phyloP scores from a whole-genome alignment of 805 yeast genomes.

The Tetrapisispora nanseiensis region DNA sequence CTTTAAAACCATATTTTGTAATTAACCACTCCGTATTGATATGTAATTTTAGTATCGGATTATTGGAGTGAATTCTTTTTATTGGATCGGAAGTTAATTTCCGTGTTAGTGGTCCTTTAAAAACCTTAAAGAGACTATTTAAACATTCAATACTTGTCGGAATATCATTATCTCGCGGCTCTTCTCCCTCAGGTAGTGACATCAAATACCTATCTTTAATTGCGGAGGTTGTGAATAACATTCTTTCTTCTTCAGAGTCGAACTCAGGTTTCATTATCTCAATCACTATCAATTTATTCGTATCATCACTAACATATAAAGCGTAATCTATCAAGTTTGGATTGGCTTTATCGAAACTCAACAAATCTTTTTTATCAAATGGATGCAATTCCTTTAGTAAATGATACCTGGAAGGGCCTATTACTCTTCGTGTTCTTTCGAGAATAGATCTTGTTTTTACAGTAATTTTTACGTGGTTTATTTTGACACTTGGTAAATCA shows the following conservation, averaged over 20 bases:
- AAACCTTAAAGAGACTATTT: slow-evolving; percentile 48
- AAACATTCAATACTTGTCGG: slow-evolving; percentile 55
- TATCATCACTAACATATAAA: slow-evolving; percentile 36
- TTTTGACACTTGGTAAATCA: slow-evolving; percentile 13
- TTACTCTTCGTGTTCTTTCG: slow-evolving; percentile 22
- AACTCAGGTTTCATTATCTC: slow-evolving; percentile 47
- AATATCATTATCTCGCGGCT: slow-evolving; percentile 16
- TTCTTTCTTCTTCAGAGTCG: slow-evolving; percentile 33
- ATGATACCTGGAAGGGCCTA: slow-evolving; percentile 29
- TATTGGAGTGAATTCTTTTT: slow-evolving; percentile 46
- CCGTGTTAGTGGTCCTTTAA: slow-evolving; percentile 53
- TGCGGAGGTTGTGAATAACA: slow-evolving; percentile 37
- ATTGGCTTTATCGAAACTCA: slow-evolving; percentile 11
- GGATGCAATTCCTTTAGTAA: slow-evolving; percentile 24
- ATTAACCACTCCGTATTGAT: slow-evolving; percentile 46
- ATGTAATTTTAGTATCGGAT: slow-evolving; percentile 44
- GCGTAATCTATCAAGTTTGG: slow-evolving; percentile 38
- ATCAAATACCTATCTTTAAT: slow-evolving; percentile 44
- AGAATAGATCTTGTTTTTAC: slow-evolving; percentile 25
- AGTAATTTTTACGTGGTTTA: slow-evolving; percentile 30
- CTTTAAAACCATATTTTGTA: slow-evolving; percentile 37
- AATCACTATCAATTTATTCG: slow-evolving; percentile 41
- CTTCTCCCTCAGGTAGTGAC: slow-evolving; percentile 23
- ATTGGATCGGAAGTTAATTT: slow-evolving; percentile 35
- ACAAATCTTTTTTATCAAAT: slow-evolving; percentile 25